Base-by-base conservation (phyloP, 768 basidiomycete species). In the Phallus indusiatus region DNA sequence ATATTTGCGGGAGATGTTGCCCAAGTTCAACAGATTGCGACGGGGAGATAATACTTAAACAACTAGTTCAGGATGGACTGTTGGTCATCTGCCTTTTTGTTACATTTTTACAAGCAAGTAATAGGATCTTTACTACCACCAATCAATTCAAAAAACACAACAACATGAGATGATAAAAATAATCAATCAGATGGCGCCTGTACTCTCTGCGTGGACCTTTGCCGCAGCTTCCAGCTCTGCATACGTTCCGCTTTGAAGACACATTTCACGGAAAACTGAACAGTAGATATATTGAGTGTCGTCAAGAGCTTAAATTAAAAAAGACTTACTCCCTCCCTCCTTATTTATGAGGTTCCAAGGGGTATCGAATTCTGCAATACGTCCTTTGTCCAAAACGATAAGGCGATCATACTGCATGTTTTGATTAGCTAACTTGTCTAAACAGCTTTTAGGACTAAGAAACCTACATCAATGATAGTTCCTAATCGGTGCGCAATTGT, bases 1-100 rank as follows among this genome's bases (percentile, higher is more conserved):
- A 65, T 97, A 97, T 70, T 76, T 98, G 54, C 76, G 85, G 47
- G 95, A 97, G 69, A 93, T 93, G 85, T 66, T 93, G 48, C 90
- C 89, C 49, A 92, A 93, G 72, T 93, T 93, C 67, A 92, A 93
- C 69, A 73, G 90, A 53, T 67, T 90, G 59, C 72, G 86, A 58
- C 73, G 82, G 37, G 65, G 64, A 8, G 67, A 68, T 49, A 47
- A 53, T 17, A 35, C 61, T 17, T 61, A 48, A 56, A 54, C 17
- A 33, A 33, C 55, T 28, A 28, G 28, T 28, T 5, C 42, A 14
- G 4, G 9, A 28, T 28, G 28, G 7, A 28, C 28, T 28, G 5
- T n/a, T 42, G 14, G 42, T 42, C 42, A 42, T 11, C 4, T 11
- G n/a, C n/a, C 12, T 42, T 42, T 28, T 28, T 28, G 28, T 28